phyloP scores from a whole-genome alignment of 2,329 filamentous ascomycete species.

The Mycosphaerella sp. region DNA sequence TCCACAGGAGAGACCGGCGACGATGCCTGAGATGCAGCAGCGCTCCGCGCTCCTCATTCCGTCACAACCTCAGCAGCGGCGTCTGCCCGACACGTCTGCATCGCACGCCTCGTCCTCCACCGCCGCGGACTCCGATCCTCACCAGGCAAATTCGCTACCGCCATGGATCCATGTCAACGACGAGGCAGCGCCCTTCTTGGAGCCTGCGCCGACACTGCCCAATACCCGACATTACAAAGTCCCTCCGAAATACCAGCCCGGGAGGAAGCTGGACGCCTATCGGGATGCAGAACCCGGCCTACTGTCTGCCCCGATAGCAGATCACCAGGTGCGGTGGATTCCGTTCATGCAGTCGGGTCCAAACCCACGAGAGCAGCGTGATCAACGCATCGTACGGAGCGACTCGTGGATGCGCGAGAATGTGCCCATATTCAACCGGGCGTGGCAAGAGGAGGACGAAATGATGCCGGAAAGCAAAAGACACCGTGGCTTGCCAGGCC shows the following conservation, averaged over 20 bases:
- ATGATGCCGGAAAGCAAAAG: slow-evolving; percentile 27
- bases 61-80: neutral
- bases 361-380: slow-evolving; percentile 28
- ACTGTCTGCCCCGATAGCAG: slow-evolving; percentile 30
- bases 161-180: slow-evolving; percentile 35
- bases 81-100: neutral
- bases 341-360: slow-evolving; percentile 35
- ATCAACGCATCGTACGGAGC: slow-evolving; percentile 34
- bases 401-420: slow-evolving; percentile 46
- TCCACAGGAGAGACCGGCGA: neutral
- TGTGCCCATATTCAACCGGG: slow-evolving; percentile 41
- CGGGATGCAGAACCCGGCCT: slow-evolving; percentile 33
- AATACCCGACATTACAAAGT: slow-evolving; percentile 27
- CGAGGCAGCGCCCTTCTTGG: slow-evolving; percentile 22
- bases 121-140: slow-evolving; percentile 22
- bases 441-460: slow-evolving; percentile 52
- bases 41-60: slow-evolving; percentile 10
- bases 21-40: slow-evolving; percentile 25
- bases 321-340: slow-evolving; percentile 33
- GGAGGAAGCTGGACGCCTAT: slow-evolving; percentile 34
- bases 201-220: slow-evolving; percentile 21
- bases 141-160: slow-evolving; percentile 28
- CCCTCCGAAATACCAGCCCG: slow-evolving; percentile 29
- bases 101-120: slow-evolving; percentile 5
- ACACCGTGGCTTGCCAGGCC: slow-evolving; percentile 40